Conservation (phyloP, 345 rosid species). For the Bruguiera parviflora region DNA sequence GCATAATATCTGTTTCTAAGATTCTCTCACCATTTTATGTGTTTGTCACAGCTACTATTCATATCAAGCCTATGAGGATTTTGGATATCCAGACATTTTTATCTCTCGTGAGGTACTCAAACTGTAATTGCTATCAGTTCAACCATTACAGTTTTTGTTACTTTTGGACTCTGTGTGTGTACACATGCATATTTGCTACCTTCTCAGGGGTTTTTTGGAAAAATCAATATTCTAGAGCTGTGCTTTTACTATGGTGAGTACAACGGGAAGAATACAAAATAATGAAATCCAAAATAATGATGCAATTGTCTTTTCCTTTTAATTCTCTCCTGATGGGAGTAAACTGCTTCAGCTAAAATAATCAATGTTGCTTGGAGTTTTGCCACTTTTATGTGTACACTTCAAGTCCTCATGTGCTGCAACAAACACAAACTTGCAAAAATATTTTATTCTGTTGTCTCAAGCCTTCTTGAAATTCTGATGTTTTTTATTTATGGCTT, state of each 20-base stretch:
- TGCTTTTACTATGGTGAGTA: too few species aligned
- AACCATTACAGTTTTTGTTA: neutral
- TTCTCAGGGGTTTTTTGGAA: neutral
- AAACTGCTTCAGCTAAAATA: neutral
- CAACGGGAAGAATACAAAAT: too few species aligned
- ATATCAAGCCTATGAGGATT: conserved; percentile 71
- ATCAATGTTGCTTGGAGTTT: neutral
- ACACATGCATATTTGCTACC: neutral
- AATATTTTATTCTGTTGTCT: neutral
- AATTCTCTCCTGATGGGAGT: neutral
- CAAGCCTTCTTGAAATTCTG: neutral
- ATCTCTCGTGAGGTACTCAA: conserved; percentile 89
- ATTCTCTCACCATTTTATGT: neutral
- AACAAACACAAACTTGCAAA: neutral
- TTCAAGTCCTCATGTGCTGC: neutral
- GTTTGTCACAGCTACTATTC: conserved; percentile 74
- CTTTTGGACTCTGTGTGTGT: neutral
- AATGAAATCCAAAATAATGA: too few species aligned
- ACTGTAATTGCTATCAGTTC: conserved; percentile 1
- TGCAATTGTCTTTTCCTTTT: too few species aligned
- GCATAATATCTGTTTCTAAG: neutral
- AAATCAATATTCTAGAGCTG: neutral
- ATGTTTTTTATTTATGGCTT: too few species aligned
- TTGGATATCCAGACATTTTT: conserved; percentile 79
- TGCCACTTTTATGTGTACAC: too few species aligned